Evolutionary conservation across 176 grass and related monocot species (phyloP).

Genomic region (Oryza punctata): DNA sequence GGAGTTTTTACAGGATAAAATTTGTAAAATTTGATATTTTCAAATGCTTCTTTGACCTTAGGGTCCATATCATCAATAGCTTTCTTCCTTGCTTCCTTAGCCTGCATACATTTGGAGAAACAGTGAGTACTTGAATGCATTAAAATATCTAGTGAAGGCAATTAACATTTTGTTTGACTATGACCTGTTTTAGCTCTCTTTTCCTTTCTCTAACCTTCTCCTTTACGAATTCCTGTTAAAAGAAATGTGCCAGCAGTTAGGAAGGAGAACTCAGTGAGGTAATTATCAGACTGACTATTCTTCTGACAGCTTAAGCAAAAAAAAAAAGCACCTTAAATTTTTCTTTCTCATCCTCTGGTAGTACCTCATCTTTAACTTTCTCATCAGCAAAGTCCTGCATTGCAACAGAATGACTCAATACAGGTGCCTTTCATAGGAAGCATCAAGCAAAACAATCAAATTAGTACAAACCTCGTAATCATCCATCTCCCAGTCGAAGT

Average conservation of each 20-base stretch:
- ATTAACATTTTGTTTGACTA: constrained; percentile 8
- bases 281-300: background rate
- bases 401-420: constrained; percentile 23
- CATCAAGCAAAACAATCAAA: constrained; percentile 9
- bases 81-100: constrained; percentile 82
- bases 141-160: background rate
- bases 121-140: background rate
- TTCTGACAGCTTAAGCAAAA: constrained; percentile 9
- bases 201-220: constrained; percentile 81
- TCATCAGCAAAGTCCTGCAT: constrained; percentile 75
- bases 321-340: constrained; percentile 65
- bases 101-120: constrained; percentile 48
- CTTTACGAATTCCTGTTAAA: constrained; percentile 75
- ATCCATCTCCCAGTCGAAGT: constrained; percentile 88
- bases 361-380: constrained; percentile 56
- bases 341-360: constrained; percentile 83
- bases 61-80: constrained; percentile 85
- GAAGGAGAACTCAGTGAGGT: background rate
- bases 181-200: constrained; percentile 67
- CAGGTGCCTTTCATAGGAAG: constrained; percentile 8
- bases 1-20: constrained; percentile 76
- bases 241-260: constrained; percentile 23
- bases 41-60: constrained; percentile 59
- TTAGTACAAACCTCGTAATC: constrained; percentile 60
- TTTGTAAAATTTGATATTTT: constrained; percentile 85